phyloP scores from a whole-genome alignment of 441 rosid species.

The Cnidoscolus chayamansa region DNA sequence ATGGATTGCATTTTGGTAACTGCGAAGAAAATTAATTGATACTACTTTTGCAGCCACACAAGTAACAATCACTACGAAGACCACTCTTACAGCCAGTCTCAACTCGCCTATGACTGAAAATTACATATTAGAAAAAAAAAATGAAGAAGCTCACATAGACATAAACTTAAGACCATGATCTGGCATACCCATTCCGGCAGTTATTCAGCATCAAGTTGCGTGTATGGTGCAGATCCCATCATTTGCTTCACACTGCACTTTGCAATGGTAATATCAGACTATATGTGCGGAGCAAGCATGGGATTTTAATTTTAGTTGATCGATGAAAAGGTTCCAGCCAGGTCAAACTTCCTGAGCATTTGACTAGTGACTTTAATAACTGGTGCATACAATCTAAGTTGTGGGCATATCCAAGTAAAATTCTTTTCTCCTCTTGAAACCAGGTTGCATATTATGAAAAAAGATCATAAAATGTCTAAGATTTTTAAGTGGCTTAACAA shows the following conservation, averaged over 20 bases:
- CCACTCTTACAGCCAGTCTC: slow-evolving; percentile 15
- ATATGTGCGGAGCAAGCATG: neutral
- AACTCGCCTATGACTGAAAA: slow-evolving; percentile 11
- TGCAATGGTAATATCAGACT: slow-evolving; percentile 10
- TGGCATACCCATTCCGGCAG: slow-evolving; percentile 97
- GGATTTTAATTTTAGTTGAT: neutral
- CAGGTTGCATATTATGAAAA: neutral
- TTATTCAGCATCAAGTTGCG: slow-evolving; percentile 93
- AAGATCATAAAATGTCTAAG: neutral
- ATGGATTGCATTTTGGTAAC: slow-evolving; percentile 2
- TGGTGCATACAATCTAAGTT: neutral
- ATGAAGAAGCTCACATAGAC: slow-evolving; percentile 45
- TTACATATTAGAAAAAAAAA: slow-evolving; percentile 19
- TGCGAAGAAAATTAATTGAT: neutral
- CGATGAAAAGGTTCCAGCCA: neutral
- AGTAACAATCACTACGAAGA: neutral
- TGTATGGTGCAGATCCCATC: slow-evolving; percentile 81
- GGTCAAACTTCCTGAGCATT: neutral
- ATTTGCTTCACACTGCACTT: slow-evolving; percentile 65
- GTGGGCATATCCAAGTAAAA: neutral
- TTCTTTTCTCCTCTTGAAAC: neutral
- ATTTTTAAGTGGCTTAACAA: no score
- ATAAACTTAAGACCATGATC: slow-evolving; percentile 88
- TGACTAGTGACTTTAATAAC: neutral
- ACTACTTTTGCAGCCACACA: slow-evolving; percentile 16